A percentile compares a stretch with the other conserved stretches of the same genome.
Conservation (phyloP, 371 early-diverging fungal genomes). For the Mortierella sp. region DNA sequence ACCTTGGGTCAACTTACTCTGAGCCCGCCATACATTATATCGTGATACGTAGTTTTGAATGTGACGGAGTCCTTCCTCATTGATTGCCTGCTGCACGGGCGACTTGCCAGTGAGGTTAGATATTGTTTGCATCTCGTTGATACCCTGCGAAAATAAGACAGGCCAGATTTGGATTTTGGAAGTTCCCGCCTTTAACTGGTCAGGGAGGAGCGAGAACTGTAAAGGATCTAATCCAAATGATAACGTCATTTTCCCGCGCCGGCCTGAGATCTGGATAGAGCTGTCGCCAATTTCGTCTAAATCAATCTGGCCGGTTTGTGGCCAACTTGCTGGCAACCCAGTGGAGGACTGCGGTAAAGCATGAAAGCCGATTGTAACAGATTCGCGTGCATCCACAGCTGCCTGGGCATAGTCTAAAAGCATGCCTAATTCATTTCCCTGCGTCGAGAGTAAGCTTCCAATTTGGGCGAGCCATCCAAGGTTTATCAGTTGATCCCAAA, state of each 20-base stretch:
- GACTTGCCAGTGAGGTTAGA: slow-evolving; percentile 48
- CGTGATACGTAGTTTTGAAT: slow-evolving; percentile 45
- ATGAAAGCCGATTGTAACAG: slow-evolving; percentile 42
- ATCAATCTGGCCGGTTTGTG: slow-evolving; percentile 1
- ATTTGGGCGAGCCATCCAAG: slow-evolving; percentile 56
- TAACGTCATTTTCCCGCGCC: slow-evolving; percentile 32
- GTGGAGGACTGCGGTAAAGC: slow-evolving; percentile 21
- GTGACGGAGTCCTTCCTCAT: slow-evolving; percentile 41
- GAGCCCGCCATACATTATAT: slow-evolving; percentile 35
- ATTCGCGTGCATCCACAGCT: slow-evolving; percentile 34
- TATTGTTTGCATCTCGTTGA: slow-evolving; percentile 55
- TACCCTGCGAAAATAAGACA: slow-evolving; percentile 48
- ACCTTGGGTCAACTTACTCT: background rate
- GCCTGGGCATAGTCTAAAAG: slow-evolving; percentile 49
- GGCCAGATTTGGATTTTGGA: slow-evolving; percentile 42
- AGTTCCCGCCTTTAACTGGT: slow-evolving; percentile 25
- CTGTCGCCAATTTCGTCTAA: slow-evolving; percentile 23
- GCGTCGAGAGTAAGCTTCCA: slow-evolving; percentile 46
- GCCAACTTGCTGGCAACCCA: background rate
- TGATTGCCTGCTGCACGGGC: slow-evolving; percentile 36
- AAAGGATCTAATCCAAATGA: slow-evolving; percentile 45
- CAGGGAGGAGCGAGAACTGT: slow-evolving; percentile 49
- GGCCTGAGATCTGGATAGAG: slow-evolving; percentile 45
- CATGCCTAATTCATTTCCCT: slow-evolving; percentile 52
- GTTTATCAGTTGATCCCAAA: slow-evolving; percentile 47